phyloP scores from a whole-genome alignment of 2,329 filamentous ascomycete species.

The Remersonia thermophila region DNA sequence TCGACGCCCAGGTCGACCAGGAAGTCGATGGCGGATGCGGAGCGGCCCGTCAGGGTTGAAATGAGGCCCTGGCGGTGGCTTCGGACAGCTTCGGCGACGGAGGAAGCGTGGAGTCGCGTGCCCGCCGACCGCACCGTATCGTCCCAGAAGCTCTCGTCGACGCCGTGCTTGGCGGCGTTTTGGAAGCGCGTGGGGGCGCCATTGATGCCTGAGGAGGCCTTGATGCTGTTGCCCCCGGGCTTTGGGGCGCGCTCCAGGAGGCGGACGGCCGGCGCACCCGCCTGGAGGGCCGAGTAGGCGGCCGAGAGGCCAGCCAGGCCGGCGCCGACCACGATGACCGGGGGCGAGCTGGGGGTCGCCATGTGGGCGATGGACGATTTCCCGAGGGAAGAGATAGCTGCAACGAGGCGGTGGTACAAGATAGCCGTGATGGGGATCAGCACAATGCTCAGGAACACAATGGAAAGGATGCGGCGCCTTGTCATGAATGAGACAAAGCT shows the following conservation, averaged over 20 bases:
- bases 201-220: constrained; percentile 55
- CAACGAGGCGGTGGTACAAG: constrained; percentile 11
- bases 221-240: constrained; percentile 53
- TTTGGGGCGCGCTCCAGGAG: constrained; percentile 48
- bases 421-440: constrained; percentile 15
- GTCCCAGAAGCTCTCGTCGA: constrained; percentile 31
- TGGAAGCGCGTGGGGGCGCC: constrained; percentile 49
- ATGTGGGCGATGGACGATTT: constrained; percentile 3
- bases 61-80: constrained; percentile 34
- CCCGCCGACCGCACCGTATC: constrained; percentile 49
- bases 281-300: constrained; percentile 41
- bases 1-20: constrained; percentile 46
- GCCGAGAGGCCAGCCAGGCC: constrained; percentile 52
- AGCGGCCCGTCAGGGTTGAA: constrained; percentile 33
- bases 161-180: constrained; percentile 17
- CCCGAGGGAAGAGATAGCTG: no score
- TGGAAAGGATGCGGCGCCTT: constrained; percentile 4
- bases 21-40: constrained; percentile 41
- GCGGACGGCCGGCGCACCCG: constrained; percentile 35
- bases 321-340: constrained; percentile 50
- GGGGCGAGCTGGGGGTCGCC: constrained; percentile 4
- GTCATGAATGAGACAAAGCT: constrained; percentile 7
- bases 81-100: constrained; percentile 14
- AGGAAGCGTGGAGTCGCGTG: constrained; percentile 19
- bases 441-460: constrained; percentile 10